These are phyloP conservation scores for Neofusicoccum parvum DNA, from an alignment of 2,329 filamentous ascomycete species.

Conservation along the genomic window DNA sequence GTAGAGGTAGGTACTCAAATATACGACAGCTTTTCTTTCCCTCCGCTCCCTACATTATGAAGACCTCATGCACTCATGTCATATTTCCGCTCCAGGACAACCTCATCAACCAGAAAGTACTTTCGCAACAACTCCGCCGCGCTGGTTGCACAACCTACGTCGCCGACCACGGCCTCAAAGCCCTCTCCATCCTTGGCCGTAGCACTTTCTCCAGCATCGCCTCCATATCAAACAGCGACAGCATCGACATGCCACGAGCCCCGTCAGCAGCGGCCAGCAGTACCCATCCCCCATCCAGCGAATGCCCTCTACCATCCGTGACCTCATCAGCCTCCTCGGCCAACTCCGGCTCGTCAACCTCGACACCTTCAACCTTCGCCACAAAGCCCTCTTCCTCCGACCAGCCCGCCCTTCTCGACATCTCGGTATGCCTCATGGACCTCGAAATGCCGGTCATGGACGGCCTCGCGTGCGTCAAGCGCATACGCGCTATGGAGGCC, in stretches of 20 bases:
- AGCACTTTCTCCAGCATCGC: slow-evolving; percentile 1
- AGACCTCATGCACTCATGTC: slow-evolving; percentile 28
- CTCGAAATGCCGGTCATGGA: slow-evolving; percentile 45
- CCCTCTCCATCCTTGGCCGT: slow-evolving; percentile 29
- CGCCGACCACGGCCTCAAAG: slow-evolving; percentile 38
- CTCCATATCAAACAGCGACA: neutral
- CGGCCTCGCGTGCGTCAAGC: slow-evolving; percentile 35
- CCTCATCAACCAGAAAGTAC: slow-evolving; percentile 39
- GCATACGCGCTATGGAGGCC: slow-evolving; percentile 37
- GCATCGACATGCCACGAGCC: too few species aligned
- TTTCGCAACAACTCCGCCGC: slow-evolving; percentile 36
- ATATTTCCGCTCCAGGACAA: slow-evolving; percentile 29
- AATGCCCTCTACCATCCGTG: too few species aligned
- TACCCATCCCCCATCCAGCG: too few species aligned
- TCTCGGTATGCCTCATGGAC: slow-evolving; percentile 40
- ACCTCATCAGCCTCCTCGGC: too few species aligned
- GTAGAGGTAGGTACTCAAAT: neutral
- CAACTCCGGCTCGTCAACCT: neutral
- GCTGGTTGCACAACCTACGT: slow-evolving; percentile 33
- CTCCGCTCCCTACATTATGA: too few species aligned
- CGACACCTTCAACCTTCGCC: neutral
- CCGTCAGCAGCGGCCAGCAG: too few species aligned
- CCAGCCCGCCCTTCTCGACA: slow-evolving; percentile 21
- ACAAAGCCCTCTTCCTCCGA: neutral
- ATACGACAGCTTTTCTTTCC: too few species aligned